Evolutionary conservation across 768 basidiomycete genomes (phyloP).

Genomic region (Mycena alexandri): DNA sequence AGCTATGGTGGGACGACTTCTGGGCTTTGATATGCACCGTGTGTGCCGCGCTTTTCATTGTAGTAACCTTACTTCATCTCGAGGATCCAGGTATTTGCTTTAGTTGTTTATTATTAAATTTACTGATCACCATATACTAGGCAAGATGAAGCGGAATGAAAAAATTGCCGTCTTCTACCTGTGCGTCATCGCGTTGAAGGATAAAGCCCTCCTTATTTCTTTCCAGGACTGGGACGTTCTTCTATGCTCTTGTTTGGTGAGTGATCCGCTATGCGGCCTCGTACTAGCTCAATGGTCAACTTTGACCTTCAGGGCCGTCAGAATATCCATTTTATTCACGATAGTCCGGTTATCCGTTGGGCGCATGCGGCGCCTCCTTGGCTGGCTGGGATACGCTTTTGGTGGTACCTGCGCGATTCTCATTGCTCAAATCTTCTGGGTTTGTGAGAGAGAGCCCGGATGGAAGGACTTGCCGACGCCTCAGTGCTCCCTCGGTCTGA

Average conservation of each 20-base stretch:
- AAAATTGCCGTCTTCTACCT: constrained; percentile 1
- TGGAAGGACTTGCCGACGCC: constrained; percentile 45
- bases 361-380: constrained; percentile 38
- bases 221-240: constrained; percentile 33
- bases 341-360: constrained; percentile 53
- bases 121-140: not conserved
- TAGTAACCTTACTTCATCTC: not conserved
- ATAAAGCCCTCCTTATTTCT: not conserved
- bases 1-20: constrained; percentile 19
- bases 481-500: constrained; percentile 54
- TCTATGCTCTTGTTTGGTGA: constrained; percentile 44
- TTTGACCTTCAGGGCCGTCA: constrained; percentile 45
- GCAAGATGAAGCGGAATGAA: not conserved
- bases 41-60: not conserved
- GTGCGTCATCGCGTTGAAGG: not conserved
- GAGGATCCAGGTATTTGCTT: not conserved
- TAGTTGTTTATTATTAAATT: not conserved
- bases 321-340: constrained; percentile 58
- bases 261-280: not conserved
- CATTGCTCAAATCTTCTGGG: constrained; percentile 51
- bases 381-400: constrained; percentile 39
- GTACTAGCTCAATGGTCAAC: not conserved
- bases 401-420: constrained; percentile 46
- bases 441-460: constrained; percentile 45
- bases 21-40: constrained; percentile 9